These are phyloP conservation scores for Eucalyptus caleyi DNA, from an alignment of 345 rosid species.

Conservation along the genomic window DNA sequence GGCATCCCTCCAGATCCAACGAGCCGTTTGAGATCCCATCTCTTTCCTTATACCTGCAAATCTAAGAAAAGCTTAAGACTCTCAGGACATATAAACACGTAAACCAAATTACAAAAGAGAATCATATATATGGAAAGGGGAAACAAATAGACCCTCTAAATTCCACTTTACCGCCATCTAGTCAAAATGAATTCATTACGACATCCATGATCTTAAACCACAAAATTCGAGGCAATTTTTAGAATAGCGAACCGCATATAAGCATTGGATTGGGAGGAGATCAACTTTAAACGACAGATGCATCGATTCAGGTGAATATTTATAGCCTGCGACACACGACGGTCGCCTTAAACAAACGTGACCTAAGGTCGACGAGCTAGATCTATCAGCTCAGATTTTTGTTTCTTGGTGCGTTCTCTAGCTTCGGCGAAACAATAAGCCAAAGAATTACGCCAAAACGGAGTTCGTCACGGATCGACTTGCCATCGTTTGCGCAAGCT, in stretches of 20 bases:
- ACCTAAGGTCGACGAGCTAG: background rate
- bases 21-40: conserved; percentile 79
- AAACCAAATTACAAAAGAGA: background rate
- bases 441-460: background rate
- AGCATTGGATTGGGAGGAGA: background rate
- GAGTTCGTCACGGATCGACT: background rate
- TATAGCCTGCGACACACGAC: no score
- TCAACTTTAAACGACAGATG: background rate
- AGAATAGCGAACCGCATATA: background rate
- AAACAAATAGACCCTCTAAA: background rate
- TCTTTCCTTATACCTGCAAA: conserved; percentile 76
- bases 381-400: background rate
- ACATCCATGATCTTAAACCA: background rate
- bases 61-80: conserved; percentile 30
- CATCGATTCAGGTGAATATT: no score
- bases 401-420: background rate
- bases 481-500: background rate
- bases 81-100: conserved; percentile 1
- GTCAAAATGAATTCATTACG: background rate
- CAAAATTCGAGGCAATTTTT: background rate
- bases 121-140: background rate
- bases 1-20: conserved; percentile 98
- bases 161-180: background rate
- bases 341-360: background rate
- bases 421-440: background rate